Evolutionary conservation across 2,329 filamentous ascomycete species (phyloP).

Genomic region (Colletotrichum shisoi): DNA sequence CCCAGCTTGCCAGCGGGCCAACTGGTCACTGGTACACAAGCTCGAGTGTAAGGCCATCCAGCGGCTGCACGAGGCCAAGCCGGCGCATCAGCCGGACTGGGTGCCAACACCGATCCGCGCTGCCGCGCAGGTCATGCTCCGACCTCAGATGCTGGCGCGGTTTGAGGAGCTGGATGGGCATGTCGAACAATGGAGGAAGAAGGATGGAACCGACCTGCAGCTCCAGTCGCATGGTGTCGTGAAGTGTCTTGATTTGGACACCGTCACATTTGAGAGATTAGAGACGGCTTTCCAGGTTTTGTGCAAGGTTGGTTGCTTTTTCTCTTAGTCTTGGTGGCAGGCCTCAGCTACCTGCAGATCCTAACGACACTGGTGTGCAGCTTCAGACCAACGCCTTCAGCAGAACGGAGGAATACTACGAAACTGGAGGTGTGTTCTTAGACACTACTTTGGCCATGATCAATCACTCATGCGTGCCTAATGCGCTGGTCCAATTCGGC

Average conservation of each 20-base stretch:
- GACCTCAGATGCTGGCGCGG: slow-evolving; percentile 46
- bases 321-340: neutral
- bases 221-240: slow-evolving; percentile 53
- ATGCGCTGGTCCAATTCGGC: slow-evolving; percentile 64
- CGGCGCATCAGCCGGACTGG: slow-evolving; percentile 44
- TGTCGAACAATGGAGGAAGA: slow-evolving; percentile 49
- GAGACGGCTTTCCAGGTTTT: slow-evolving; percentile 54
- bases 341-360: neutral
- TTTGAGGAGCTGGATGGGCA: slow-evolving; percentile 58
- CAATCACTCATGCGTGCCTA: slow-evolving; percentile 70
- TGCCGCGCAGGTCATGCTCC: slow-evolving; percentile 60
- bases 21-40: slow-evolving; percentile 63
- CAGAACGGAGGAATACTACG: slow-evolving; percentile 58
- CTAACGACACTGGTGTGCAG: slow-evolving; percentile 48
- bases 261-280: slow-evolving; percentile 54
- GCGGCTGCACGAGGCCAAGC: slow-evolving; percentile 49
- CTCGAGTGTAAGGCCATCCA: slow-evolving; percentile 61
- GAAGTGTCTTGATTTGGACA: slow-evolving; percentile 42
- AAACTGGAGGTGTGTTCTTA: slow-evolving; percentile 62
- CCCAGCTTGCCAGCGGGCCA: slow-evolving; percentile 60
- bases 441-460: slow-evolving; percentile 65
- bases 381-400: slow-evolving; percentile 70
- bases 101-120: slow-evolving; percentile 65
- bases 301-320: slow-evolving; percentile 58
- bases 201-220: slow-evolving; percentile 58